Evolutionary conservation across 495 filamentous ascomycete species (phyloP), one percentile per base, ranked within the genome.

Genomic region (Annulohypoxylon bovei): DNA sequence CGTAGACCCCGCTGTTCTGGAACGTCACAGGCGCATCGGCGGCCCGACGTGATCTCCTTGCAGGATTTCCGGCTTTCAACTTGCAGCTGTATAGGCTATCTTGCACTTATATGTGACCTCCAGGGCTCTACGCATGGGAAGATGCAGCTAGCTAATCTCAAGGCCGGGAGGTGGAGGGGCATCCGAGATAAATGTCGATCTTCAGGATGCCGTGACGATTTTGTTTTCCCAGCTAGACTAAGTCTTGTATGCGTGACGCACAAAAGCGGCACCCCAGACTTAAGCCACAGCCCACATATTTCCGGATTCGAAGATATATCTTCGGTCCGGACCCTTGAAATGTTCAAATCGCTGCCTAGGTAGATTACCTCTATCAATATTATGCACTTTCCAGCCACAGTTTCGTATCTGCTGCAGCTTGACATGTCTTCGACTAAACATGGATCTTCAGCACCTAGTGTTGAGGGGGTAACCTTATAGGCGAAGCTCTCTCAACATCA

Each of bases 1-100:
- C 55, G 71, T 83, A 47, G 76, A 83, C 63, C 80, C 80, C 6
- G 72, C 77, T 0, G 72, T 77, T 58, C 53, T 83, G 39, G 69
- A 78, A 65, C 70, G 62, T 50, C 67, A 46, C 56, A 67, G 61
- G 28, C 61, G 62, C 64, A 61, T 25, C 27, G 54, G 32, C 59
- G 63, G 40, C 42, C 42, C 52, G 52, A 35, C 57, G 16, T 71
- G 37, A 66, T 40, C 28, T 11, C 16, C 49, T 12, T 56, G 50
- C 42, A 61, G 42, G 22, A 42, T n/a, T 28, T 35, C 5, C 25
- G 28, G 14, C 40, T 30, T 23, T 37, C 33, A 44, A 57, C 27
- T 37, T 40, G 49, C 49, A 50, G 27, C 50, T 44, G 3, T 23
- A 65, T 30, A 56, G 39, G 39, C 49, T 30, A 50, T 56, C 22